Conservation (phyloP, 768 basidiomycete species). For the Strobilomyces confusus region DNA sequence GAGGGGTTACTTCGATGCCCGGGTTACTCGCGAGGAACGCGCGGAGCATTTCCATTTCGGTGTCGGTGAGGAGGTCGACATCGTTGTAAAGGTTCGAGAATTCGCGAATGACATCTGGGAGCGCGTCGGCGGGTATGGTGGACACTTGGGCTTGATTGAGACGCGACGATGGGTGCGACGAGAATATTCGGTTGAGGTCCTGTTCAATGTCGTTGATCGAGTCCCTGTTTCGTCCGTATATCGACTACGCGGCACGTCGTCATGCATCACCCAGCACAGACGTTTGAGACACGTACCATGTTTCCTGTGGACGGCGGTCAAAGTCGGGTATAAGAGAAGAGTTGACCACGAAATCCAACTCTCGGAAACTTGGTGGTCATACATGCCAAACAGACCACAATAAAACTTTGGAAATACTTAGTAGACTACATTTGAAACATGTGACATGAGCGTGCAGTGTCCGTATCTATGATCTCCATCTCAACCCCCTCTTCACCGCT, state of each 20-base stretch:
- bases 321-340: conserved; percentile 3
- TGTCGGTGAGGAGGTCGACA: conserved; percentile 56
- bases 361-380: conserved; percentile 9
- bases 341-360: conserved; percentile 5
- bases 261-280: background rate
- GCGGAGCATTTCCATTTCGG: conserved; percentile 61
- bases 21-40: conserved; percentile 54
- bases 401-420: background rate
- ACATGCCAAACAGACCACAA: conserved; percentile 21
- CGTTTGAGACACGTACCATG: conserved; percentile 24
- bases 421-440: background rate
- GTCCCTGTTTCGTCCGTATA: conserved; percentile 59
- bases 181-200: conserved; percentile 64
- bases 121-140: conserved; percentile 64
- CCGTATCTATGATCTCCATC: background rate
- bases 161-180: conserved; percentile 57
- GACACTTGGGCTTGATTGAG: conserved; percentile 56
- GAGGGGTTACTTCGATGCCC: conserved; percentile 64
- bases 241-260: conserved; percentile 22
- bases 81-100: conserved; percentile 60
- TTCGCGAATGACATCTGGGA: conserved; percentile 64
- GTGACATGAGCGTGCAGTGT: background rate
- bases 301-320: conserved; percentile 3
- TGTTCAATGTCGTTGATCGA: conserved; percentile 69
- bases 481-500: conserved; percentile 22